Percentiles rank a stretch among this genome's conserved stretches.
Conservation (phyloP, 2,329 filamentous ascomycete species). For the Ceratocystiopsis sp. region DNA sequence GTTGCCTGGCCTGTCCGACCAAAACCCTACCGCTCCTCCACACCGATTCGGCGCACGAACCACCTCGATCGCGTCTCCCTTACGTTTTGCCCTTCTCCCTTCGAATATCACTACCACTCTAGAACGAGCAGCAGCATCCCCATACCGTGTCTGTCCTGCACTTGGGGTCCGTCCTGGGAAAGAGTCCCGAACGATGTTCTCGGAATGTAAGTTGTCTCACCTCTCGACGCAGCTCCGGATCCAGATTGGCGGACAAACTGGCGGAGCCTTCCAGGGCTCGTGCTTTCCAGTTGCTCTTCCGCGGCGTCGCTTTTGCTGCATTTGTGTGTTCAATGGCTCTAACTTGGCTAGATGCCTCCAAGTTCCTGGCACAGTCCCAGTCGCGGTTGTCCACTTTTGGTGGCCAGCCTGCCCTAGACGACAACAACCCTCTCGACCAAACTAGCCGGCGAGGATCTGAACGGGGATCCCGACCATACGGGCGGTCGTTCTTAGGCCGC, state of each 20-base stretch:
- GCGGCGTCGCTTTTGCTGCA: too few species aligned
- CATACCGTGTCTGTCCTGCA: not conserved
- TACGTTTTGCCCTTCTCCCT: too few species aligned
- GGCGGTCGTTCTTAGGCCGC: slow-evolving; percentile 24
- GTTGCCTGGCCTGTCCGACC: too few species aligned
- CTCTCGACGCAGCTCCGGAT: not conserved
- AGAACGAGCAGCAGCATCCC: too few species aligned
- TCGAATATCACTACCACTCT: too few species aligned
- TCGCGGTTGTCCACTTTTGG: slow-evolving; percentile 62
- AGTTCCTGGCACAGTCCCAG: slow-evolving; percentile 91
- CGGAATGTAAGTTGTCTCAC: slow-evolving; percentile 55
- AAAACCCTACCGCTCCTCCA: too few species aligned
- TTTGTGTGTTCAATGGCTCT: too few species aligned
- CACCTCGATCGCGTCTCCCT: too few species aligned
- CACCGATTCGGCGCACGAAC: too few species aligned
- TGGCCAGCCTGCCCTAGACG: slow-evolving; percentile 32
- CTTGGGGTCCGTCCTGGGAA: slow-evolving; percentile 5
- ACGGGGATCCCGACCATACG: slow-evolving; percentile 12
- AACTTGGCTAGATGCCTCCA: slow-evolving; percentile 60
- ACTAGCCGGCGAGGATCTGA: slow-evolving; percentile 17
- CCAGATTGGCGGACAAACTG: too few species aligned
- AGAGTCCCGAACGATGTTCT: slow-evolving; percentile 47
- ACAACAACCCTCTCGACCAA: slow-evolving; percentile 10
- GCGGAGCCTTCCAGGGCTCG: too few species aligned
- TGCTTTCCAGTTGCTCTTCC: slow-evolving; percentile 1